phyloP scores from a whole-genome alignment of 1,284 basidiomycete species.

The Earliella scabrosa region DNA sequence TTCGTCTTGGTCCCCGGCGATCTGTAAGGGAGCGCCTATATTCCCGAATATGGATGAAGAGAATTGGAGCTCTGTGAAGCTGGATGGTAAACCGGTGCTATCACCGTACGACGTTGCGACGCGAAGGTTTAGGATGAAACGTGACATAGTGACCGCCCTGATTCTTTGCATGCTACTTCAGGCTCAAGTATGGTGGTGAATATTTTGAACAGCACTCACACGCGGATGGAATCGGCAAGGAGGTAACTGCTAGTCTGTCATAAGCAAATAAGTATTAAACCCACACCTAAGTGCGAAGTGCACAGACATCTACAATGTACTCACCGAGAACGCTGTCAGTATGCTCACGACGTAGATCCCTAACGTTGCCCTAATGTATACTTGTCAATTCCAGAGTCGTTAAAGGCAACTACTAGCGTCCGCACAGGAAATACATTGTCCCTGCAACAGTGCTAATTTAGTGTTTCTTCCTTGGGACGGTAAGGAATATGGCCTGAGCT shows the following conservation, averaged over 20 bases:
- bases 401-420: neutral
- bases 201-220: neutral
- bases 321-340: too few species aligned
- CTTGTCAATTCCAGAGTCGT: neutral
- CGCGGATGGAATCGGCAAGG: too few species aligned
- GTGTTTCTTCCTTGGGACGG: neutral
- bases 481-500: neutral
- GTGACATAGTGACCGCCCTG: neutral
- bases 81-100: too few species aligned
- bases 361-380: neutral
- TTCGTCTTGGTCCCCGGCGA: too few species aligned
- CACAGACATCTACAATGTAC: too few species aligned
- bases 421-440: constrained; percentile 3
- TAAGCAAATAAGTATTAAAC: too few species aligned
- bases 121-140: neutral
- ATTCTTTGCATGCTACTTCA: neutral
- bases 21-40: too few species aligned
- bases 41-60: too few species aligned
- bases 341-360: neutral
- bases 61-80: too few species aligned
- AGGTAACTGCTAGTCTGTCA: too few species aligned
- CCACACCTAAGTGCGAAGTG: too few species aligned
- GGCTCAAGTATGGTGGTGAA: neutral
- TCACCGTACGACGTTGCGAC: neutral
- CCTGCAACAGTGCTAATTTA: neutral